Base-by-base conservation (phyloP, 805 yeast species). In the Yarrowia keelungensis region DNA sequence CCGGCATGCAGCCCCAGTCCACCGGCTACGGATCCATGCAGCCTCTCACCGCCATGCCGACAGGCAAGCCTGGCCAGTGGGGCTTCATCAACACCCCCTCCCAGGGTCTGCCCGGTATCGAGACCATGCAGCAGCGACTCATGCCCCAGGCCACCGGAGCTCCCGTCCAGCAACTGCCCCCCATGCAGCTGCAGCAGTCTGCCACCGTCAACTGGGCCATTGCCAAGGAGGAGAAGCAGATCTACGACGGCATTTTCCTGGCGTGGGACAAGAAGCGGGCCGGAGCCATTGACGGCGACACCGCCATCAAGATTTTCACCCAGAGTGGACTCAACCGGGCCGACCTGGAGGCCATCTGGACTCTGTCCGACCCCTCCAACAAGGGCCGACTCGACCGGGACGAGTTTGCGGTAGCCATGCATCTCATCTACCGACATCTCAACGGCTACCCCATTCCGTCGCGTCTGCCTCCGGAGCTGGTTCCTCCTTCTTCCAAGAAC, bases 351-450 rank as follows among this genome's bases (percentile, higher is more conserved):
- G 83, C 87, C 50, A 92, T 95, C 71, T 94, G 99, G 99, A 90
- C 87, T 61, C 83, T 94, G 72, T 86, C 93, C 69, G 98, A 95
- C 77, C 85, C 88, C 15, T 87, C 88, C 68, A 90, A 92, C 77
- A 84, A 89, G 68, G 97, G 98, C 5, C 87, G 86, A 75, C 85
- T 94, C 72, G 90, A 91, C 76, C 87, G 86, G 74, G 97, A 94
- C 76, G 97, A 92, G 77, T 95, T 94, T 80, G 89, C 97, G 0
- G 92, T 95, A 43, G 98, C 98, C 41, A 95, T 94, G 98, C 98
- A 96, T 82, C 82, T 94, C 70, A 94, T 94, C 53, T 94, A 95
- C 79, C 86, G 97, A 77, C 85, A 94, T 71, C 81, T 94, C 76
- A 93, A 92, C 75, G 98, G 98, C 2, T 87, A 86, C 71, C 91